Conservation (phyloP, 1,139 yeast species). For the Debaryomyces udenii region DNA sequence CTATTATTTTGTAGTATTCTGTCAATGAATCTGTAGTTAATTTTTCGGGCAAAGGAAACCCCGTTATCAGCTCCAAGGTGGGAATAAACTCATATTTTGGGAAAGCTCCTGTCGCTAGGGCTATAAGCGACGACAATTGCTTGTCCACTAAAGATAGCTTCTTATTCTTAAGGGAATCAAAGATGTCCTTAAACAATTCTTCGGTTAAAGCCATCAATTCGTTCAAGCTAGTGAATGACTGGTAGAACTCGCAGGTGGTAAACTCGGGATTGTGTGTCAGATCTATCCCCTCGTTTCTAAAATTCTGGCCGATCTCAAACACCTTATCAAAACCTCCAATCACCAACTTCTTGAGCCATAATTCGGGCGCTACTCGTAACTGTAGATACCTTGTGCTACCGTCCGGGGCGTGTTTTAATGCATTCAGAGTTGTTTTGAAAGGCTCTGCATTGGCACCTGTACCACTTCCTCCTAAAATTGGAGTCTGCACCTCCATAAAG, state of each 20-base stretch:
- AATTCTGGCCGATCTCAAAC: constrained; percentile 83
- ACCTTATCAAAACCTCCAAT: constrained; percentile 84
- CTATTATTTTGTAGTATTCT: constrained; percentile 34
- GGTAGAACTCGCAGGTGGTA: constrained; percentile 91
- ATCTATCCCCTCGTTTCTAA: constrained; percentile 92
- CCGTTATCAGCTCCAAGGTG: constrained; percentile 52
- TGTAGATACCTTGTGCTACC: constrained; percentile 43
- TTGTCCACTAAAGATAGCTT: constrained; percentile 15
- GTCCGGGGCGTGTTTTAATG: constrained; percentile 36
- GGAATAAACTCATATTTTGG: constrained; percentile 61
- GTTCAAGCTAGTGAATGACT: constrained; percentile 70
- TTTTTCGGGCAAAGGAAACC: constrained; percentile 40
- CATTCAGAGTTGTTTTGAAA: constrained; percentile 61
- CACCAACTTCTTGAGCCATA: constrained; percentile 84
- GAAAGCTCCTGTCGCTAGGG: constrained; percentile 23
- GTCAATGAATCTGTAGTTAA: constrained; percentile 42
- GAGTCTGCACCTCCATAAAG: constrained; percentile 87
- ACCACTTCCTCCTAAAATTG: constrained; percentile 67
- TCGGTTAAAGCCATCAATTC: constrained; percentile 72
- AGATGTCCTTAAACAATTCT: constrained; percentile 48
- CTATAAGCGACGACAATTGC: constrained; percentile 21
- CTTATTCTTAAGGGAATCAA: constrained; percentile 20
- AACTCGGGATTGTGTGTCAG: constrained; percentile 95
- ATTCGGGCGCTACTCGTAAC: constrained; percentile 89
- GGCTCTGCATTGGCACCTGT: constrained; percentile 94